These are phyloP conservation scores for Meredithiella fracta DNA, from an alignment of 2,329 filamentous ascomycete species.

Conservation along the genomic window DNA sequence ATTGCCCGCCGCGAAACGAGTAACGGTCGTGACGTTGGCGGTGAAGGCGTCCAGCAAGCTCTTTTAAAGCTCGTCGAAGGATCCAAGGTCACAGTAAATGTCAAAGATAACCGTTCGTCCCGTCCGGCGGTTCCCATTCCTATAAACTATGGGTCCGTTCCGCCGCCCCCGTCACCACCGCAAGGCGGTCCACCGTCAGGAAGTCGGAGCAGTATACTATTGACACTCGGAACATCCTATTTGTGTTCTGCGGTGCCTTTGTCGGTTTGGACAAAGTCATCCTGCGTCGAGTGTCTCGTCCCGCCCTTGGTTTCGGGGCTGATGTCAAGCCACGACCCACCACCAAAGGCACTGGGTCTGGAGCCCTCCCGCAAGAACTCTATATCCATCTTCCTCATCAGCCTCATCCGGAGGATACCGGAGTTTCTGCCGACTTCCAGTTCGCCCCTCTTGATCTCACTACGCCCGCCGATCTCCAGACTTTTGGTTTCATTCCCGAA, in stretches of 20 bases:
- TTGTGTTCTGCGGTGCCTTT: constrained; percentile 93
- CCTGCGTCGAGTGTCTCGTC: constrained; percentile 68
- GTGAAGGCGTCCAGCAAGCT: constrained; percentile 92
- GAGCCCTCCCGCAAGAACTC: constrained; percentile 45
- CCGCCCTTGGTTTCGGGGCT: constrained; percentile 81
- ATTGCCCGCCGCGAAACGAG: constrained; percentile 75
- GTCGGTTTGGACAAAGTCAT: constrained; percentile 80
- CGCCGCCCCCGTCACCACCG: constrained; percentile 25
- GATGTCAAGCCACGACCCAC: constrained; percentile 44
- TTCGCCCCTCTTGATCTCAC: constrained; percentile 54
- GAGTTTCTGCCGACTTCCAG: constrained; percentile 15
- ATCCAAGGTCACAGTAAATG: constrained; percentile 79
- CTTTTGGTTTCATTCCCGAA: constrained; percentile 84
- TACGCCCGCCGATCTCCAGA: constrained; percentile 60
- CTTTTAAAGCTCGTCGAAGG: constrained; percentile 92
- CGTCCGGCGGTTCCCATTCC: constrained; percentile 36
- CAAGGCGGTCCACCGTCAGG: constrained; percentile 31
- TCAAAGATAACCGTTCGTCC: constrained; percentile 57
- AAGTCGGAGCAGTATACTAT: constrained; percentile 54
- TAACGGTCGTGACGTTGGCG: constrained; percentile 85
- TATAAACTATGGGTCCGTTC: constrained; percentile 32
- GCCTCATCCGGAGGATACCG: constrained; percentile 21
- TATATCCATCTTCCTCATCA: constrained; percentile 43
- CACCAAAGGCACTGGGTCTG: constrained; percentile 29
- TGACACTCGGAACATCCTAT: constrained; percentile 89